Percentiles rank a stretch among this genome's conserved stretches.
Conservation (phyloP, 1,284 basidiomycete genomes). For the Trichosporon faecale region DNA sequence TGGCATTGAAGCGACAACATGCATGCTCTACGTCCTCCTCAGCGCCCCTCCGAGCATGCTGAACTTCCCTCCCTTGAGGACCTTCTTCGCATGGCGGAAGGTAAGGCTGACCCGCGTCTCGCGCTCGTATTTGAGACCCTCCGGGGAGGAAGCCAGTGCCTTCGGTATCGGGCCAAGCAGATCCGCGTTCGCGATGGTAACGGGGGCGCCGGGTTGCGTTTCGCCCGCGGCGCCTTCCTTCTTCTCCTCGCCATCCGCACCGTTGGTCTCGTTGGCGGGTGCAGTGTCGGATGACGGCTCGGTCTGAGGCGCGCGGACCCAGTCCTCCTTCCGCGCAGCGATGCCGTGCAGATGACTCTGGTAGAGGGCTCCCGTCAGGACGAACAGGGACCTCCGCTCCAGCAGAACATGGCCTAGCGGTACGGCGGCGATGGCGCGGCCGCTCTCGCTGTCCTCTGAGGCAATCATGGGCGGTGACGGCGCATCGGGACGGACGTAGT, state of each 20-base stretch:
- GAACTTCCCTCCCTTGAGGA: conserved; percentile 52
- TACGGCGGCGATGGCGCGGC: conserved; percentile 59
- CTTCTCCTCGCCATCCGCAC: background rate
- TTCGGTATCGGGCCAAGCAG: conserved; percentile 55
- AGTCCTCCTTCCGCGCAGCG: conserved; percentile 58
- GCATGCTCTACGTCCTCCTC: conserved; percentile 12
- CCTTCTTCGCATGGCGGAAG: conserved; percentile 74
- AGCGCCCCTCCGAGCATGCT: conserved; percentile 16
- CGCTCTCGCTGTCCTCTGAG: conserved; percentile 17
- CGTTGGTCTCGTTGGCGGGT: conserved; percentile 7
- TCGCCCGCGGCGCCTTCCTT: background rate
- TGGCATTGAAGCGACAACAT: background rate
- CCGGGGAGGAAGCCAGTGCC: conserved; percentile 52
- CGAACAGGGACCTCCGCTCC: conserved; percentile 74
- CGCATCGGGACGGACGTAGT: conserved; percentile 56
- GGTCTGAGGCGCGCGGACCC: conserved; percentile 25
- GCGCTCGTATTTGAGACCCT: conserved; percentile 56
- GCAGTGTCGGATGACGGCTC: background rate
- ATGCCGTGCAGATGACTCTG: conserved; percentile 71
- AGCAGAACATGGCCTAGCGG: conserved; percentile 72
- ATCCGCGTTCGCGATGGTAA: conserved; percentile 60
- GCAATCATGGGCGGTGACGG: conserved; percentile 48
- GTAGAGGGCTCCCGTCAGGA: conserved; percentile 70
- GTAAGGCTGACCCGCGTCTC: conserved; percentile 74
- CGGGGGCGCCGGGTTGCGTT: conserved; percentile 23